Percentiles rank a stretch among this genome's conserved stretches.
Conservation (phyloP, 306 rosid species). For the Acacia confusa region DNA sequence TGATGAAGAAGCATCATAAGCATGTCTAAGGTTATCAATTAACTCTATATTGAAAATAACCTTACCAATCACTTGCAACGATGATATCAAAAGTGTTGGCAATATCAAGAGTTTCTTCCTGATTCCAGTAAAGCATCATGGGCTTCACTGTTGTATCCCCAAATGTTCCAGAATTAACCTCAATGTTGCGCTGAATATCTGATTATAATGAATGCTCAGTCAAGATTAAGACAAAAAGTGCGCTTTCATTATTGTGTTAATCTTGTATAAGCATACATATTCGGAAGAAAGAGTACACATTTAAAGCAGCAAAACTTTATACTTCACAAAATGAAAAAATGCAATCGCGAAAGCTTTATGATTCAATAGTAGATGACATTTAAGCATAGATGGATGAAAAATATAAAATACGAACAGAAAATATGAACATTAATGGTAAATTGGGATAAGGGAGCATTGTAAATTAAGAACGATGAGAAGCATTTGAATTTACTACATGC, state of each 20-base stretch:
- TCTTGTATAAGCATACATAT: not conserved
- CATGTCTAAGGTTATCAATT: not conserved
- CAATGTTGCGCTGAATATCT: slow-evolving; percentile 84
- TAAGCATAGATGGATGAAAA: not conserved
- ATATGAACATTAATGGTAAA: not conserved
- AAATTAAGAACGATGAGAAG: not conserved
- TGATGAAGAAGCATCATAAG: not conserved
- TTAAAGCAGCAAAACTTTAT: not conserved
- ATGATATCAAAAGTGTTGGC: slow-evolving; percentile 61
- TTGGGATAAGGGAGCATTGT: not conserved
- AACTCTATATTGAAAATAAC: slow-evolving; percentile 7
- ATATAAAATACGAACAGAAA: not conserved
- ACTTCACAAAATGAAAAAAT: not conserved
- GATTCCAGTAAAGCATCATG: slow-evolving; percentile 85
- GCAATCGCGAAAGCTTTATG: not conserved
- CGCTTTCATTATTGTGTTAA: not conserved
- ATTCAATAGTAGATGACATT: not conserved
- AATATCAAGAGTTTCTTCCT: slow-evolving; percentile 49
- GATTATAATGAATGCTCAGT: slow-evolving; percentile 40
- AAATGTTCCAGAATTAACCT: slow-evolving; percentile 70
- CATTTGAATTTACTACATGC: not conserved
- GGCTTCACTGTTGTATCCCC: slow-evolving; percentile 73
- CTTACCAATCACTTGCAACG: slow-evolving; percentile 63
- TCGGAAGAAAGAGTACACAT: not conserved
- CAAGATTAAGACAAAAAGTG: not conserved